Evolutionary conservation across 345 rosid genomes (phyloP).

Genomic region (Linum trigynum): DNA sequence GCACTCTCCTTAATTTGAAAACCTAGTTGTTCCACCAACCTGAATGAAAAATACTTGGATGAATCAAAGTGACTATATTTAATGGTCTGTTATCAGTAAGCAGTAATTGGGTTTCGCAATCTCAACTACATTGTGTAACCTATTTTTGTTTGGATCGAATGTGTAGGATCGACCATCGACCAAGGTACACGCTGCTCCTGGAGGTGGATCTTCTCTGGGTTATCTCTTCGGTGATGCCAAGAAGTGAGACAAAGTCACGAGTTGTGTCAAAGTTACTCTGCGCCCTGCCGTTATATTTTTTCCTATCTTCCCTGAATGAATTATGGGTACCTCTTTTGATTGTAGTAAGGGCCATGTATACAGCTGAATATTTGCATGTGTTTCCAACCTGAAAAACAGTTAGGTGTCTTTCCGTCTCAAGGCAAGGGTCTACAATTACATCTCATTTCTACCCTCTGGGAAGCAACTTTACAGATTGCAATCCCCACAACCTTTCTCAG

Average conservation of each 20-base stretch:
- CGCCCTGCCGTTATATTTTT: no score
- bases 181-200: conserved; percentile 4
- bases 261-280: not conserved
- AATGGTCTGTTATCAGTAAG: no score
- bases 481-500: not conserved
- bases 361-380: no score
- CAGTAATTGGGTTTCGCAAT: not conserved
- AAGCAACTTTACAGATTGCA: no score
- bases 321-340: no score
- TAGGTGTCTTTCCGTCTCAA: no score
- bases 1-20: not conserved
- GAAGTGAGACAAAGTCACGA: conserved; percentile 1
- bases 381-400: no score
- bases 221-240: conserved; percentile 17
- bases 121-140: not conserved
- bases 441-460: not conserved
- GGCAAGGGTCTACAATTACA: not conserved
- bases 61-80: no score
- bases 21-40: not conserved
- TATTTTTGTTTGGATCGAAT: not conserved
- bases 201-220: conserved; percentile 4
- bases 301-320: no score
- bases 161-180: conserved; percentile 2
- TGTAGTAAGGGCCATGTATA: no score
- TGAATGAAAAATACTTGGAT: no score